Evolutionary conservation across 148 eudicot species (phyloP).

Genomic region (Nepenthes mirabilis): DNA sequence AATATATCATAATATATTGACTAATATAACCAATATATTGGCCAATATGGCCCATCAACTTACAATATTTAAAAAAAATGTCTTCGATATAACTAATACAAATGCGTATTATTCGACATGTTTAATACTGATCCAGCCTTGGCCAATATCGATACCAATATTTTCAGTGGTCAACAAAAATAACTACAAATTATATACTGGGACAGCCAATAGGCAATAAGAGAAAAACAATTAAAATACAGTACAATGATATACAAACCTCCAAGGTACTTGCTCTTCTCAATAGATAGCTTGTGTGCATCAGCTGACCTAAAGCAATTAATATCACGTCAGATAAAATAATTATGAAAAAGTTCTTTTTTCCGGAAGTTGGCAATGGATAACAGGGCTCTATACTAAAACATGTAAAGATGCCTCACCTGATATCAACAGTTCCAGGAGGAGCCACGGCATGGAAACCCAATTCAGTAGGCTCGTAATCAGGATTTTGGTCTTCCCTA

Average conservation of each 20-base stretch:
- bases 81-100: too few species aligned
- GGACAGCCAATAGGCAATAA: not conserved
- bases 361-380: not conserved
- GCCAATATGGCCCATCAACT: too few species aligned
- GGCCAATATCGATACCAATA: too few species aligned
- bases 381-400: not conserved
- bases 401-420: slow-evolving; percentile 20
- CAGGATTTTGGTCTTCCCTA: slow-evolving; percentile 94
- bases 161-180: too few species aligned
- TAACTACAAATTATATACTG: not conserved
- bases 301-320: slow-evolving; percentile 54
- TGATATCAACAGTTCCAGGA: slow-evolving; percentile 70
- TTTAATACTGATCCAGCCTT: too few species aligned
- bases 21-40: too few species aligned
- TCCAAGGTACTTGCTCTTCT: slow-evolving; percentile 99
- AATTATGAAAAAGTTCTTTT: not conserved
- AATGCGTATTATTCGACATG: too few species aligned
- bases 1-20: too few species aligned
- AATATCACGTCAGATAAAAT: not conserved
- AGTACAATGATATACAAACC: slow-evolving; percentile 28
- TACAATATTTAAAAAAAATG: too few species aligned
- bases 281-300: slow-evolving; percentile 82
- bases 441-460: slow-evolving; percentile 98
- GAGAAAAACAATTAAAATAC: not conserved
- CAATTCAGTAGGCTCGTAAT: slow-evolving; percentile 73